Base-by-base conservation (phyloP, 2,329 filamentous ascomycete genomes). In the Penicillium sp. region DNA sequence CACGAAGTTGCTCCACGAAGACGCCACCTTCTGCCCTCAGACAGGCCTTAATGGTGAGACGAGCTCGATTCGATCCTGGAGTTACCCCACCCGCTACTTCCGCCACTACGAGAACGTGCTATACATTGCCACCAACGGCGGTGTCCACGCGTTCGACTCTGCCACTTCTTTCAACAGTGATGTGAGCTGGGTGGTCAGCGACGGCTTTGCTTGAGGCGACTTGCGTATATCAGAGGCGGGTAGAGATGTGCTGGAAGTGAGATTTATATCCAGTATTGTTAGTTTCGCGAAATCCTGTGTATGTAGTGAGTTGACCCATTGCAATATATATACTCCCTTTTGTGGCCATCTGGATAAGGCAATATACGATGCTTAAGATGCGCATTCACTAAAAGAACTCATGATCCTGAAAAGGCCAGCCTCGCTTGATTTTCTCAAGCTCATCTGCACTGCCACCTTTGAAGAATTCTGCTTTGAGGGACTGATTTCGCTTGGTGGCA, bases 1-100 rank as follows among this genome's bases (percentile, higher is more conserved):
- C 52, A 76, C 74, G 53, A 85, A 86, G 74, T 71, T 74, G 50
- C 85, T 87, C 71, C 37, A 72, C 4, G 84, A 87, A 61, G 85
- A 87, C 46, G 83, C 85, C 8, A 87, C 85, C 0, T 87, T 87
- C 70, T 87, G 85, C 65, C 75, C 82, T 0, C 76, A 81, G 67
- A 56, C 76, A 1, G 80, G 79, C 0, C 70, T 87, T 22, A 81
- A 69, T 60, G 81, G 82, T 5, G 66, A 76, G 42, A 83, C 81
- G 7, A 79, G 58, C 59, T 79, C 83, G 0, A 75, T 87, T 32
- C 76, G 81, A 5, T 75, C 83, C 1, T 87, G 84, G 84, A 78
- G 74, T 42, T 85, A 84, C 62, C 84, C 85, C 0, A 85, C 83
- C 0, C 77, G 84, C 43, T 86, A 76, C 56, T 73, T 85, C 64